A percentile compares a stretch with the other conserved stretches of the same genome.
Conservation (phyloP, 2,329 filamentous ascomycete species). For the Arthroderma sp. region DNA sequence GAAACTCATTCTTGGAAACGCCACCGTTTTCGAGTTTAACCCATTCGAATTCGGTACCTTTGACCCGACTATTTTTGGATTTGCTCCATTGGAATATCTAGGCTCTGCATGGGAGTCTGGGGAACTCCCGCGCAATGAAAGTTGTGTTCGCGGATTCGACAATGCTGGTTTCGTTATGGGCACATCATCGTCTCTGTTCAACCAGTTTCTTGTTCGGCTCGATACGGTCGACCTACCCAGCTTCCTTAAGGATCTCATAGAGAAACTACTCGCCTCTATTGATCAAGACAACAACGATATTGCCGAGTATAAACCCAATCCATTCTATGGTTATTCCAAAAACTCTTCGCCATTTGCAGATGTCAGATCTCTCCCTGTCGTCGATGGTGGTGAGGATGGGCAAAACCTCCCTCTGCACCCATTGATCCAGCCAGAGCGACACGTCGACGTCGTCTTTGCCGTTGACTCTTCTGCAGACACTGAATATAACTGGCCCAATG, state of each 20-base stretch:
- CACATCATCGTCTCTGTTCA: conserved; percentile 75
- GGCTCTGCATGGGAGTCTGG: conserved; percentile 61
- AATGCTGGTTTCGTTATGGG: conserved; percentile 75
- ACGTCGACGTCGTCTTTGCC: conserved; percentile 69
- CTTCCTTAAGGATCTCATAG: conserved; percentile 40
- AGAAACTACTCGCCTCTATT: conserved; percentile 41
- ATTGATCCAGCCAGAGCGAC: conserved; percentile 57
- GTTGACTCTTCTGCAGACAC: conserved; percentile 68
- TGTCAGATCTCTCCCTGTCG: conserved; percentile 48
- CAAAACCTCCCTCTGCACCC: conserved; percentile 72
- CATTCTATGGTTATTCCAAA: conserved; percentile 55
- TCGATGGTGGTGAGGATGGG: conserved; percentile 64
- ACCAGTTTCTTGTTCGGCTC: conserved; percentile 56
- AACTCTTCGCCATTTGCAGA: conserved; percentile 45
- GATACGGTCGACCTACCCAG: conserved; percentile 39
- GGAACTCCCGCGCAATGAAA: conserved; percentile 38
- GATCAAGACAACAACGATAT: conserved; percentile 55
- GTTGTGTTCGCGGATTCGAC: conserved; percentile 68
- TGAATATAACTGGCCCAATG: conserved; percentile 58
- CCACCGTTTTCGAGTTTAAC: conserved; percentile 65
- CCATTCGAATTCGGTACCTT: conserved; percentile 68
- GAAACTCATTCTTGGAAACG: conserved; percentile 50
- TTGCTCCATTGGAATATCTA: conserved; percentile 56
- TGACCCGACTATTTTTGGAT: conserved; percentile 59
- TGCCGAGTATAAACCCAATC: conserved; percentile 61